Conservation (phyloP, 345 rosid species). For the Excoecaria agallocha region DNA sequence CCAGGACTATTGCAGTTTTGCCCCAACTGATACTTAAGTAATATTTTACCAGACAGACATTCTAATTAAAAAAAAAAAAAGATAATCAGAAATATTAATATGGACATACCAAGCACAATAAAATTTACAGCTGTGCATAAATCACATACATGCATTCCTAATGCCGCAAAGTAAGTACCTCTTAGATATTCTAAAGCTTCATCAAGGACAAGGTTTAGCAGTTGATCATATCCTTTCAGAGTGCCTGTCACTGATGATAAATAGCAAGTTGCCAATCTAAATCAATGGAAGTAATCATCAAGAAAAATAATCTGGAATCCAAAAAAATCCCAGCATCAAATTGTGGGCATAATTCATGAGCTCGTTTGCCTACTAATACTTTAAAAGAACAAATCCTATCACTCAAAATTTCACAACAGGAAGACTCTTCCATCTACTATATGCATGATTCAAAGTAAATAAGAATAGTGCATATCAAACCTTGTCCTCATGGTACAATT, state of each 20-base stretch:
- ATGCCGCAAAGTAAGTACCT: slow-evolving; percentile 41
- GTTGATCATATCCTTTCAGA: slow-evolving; percentile 88
- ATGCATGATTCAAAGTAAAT: background rate
- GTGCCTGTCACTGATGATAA: slow-evolving; percentile 73
- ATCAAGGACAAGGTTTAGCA: slow-evolving; percentile 91
- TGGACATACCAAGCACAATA: background rate
- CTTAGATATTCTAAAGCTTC: slow-evolving; percentile 80
- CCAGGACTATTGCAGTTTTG: background rate
- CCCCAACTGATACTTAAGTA: background rate
- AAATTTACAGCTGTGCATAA: background rate
- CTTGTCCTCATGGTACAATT: background rate
- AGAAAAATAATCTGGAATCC: background rate
- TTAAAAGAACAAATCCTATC: slow-evolving; percentile 1
- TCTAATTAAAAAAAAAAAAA: too few species aligned
- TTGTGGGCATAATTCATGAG: background rate
- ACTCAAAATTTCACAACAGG: background rate
- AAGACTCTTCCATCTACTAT: background rate
- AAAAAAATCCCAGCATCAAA: background rate
- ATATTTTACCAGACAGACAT: background rate
- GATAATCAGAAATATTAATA: background rate
- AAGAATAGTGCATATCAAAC: background rate
- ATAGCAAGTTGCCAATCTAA: background rate
- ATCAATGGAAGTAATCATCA: background rate
- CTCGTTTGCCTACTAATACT: background rate
- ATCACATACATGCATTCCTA: background rate